Base-by-base conservation (phyloP, 768 basidiomycete genomes). In the Mycena indigotica region DNA sequence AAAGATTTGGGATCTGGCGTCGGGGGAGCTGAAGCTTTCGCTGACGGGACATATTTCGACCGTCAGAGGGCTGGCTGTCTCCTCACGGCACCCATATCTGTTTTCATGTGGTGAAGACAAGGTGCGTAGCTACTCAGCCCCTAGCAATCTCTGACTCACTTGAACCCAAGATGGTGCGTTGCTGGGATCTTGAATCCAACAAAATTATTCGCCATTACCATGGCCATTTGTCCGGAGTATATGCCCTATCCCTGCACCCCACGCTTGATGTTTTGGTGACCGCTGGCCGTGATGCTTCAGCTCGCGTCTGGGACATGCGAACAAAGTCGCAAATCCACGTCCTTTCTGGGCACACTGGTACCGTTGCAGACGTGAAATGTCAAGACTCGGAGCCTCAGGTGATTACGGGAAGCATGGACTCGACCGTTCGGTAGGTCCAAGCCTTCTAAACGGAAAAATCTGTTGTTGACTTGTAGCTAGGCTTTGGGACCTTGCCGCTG, bases 141-240 rank as follows among this genome's bases (percentile, higher is more conserved):
- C n/a, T n/a, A n/a, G n/a, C n/a, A n/a, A n/a, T n/a, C n/a, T n/a
- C n/a, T n/a, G n/a, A n/a, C n/a, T n/a, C n/a, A 38, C 35, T 4
- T 4, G 21, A 3, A 54, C 3, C 28, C 25, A 69, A 97, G 94
- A 98, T 98, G 97, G 97, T 99, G 30, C 98, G 98, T 77, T 98
- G 97, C 66, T 98, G 97, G 97, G 97, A 99, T 67, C 76, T 99
- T 50, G 97, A 99, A 72, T 89, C 91, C 25, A 99, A 99, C 80
- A 99, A 98, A 73, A 96, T 98, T 58, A 99, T 99, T 54, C 85
- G 97, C 19, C 95, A 98, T 73, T 98, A 99, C 69, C 97, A 99
- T 70, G 97, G 97, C 2, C 97, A 99, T 72, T 83, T 97, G 21
- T 98, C 95, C 0, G 97, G 97, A 41, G 95, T 99, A n/a, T 98